These are phyloP conservation scores for Sporothrix brasiliensis DNA, from an alignment of 2,329 filamentous ascomycete species.

Conservation along the genomic window DNA sequence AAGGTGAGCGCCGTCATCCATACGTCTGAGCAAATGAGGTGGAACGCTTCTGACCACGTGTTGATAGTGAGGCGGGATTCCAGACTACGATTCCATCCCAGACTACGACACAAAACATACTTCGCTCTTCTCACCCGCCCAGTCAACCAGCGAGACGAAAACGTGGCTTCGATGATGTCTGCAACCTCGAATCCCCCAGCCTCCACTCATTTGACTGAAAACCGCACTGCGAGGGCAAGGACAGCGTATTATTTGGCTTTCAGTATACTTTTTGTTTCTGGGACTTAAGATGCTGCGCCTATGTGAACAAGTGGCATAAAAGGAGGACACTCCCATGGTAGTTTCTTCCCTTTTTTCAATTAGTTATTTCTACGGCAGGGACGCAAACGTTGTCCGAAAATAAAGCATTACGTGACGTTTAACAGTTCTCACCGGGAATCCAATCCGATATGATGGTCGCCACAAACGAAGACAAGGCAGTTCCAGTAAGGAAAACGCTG, in stretches of 20 bases:
- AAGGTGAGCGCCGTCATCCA: constrained; percentile 7
- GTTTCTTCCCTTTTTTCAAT: no score
- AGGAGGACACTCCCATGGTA: neutral
- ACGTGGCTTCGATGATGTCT: neutral
- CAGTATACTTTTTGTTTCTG: no score
- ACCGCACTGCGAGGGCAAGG: no score
- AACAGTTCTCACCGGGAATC: no score
- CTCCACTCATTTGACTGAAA: no score
- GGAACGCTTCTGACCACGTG: neutral
- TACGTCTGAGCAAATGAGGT: neutral
- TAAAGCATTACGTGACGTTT: neutral
- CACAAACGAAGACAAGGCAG: neutral
- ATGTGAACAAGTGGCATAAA: neutral
- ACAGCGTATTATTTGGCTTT: no score
- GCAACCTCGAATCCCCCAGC: neutral
- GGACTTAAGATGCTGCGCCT: neutral
- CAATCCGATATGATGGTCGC: neutral
- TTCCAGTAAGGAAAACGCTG: neutral
- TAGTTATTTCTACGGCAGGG: neutral
- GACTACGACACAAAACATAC: neutral
- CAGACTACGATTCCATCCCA: neutral
- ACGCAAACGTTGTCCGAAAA: neutral
- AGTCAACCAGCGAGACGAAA: neutral
- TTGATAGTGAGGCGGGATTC: neutral
- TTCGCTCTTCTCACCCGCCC: neutral